Conservation (phyloP, 768 basidiomycete species). For the Tricholoma matsutake region DNA sequence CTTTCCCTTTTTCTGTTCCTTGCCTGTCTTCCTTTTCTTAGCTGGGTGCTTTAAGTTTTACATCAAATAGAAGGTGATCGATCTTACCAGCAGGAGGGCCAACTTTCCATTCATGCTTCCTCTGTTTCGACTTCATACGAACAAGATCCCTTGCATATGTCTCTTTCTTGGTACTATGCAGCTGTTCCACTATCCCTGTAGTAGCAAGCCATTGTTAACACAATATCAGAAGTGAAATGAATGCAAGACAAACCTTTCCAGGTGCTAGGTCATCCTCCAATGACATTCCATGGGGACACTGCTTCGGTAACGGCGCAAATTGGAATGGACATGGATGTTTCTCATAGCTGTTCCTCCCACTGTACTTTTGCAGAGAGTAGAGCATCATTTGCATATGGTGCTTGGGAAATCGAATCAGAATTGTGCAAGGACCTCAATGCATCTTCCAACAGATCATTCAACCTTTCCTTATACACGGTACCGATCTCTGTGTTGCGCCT, state of each 20-base stretch:
- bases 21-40: not conserved
- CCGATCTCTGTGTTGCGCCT: not conserved
- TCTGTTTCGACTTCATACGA: not conserved
- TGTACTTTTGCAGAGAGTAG: not conserved
- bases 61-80: not conserved
- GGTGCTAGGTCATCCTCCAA: not conserved
- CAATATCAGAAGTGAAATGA: not conserved
- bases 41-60: not conserved
- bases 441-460: not conserved
- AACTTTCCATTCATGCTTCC: not conserved
- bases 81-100: not conserved
- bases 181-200: not conserved
- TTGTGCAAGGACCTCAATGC: not conserved
- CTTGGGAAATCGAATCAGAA: not conserved
- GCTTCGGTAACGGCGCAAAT: not conserved
- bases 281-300: not conserved
- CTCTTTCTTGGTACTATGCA: not conserved
- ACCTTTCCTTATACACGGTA: not conserved
- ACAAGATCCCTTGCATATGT: not conserved
- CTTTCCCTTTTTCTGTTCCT: not conserved
- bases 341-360: not conserved
- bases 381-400: not conserved
- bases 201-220: not conserved
- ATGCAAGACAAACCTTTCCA: not conserved
- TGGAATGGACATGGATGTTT: not conserved